phyloP scores from a whole-genome alignment of 345 rosid species.

The Combretum micranthum region DNA sequence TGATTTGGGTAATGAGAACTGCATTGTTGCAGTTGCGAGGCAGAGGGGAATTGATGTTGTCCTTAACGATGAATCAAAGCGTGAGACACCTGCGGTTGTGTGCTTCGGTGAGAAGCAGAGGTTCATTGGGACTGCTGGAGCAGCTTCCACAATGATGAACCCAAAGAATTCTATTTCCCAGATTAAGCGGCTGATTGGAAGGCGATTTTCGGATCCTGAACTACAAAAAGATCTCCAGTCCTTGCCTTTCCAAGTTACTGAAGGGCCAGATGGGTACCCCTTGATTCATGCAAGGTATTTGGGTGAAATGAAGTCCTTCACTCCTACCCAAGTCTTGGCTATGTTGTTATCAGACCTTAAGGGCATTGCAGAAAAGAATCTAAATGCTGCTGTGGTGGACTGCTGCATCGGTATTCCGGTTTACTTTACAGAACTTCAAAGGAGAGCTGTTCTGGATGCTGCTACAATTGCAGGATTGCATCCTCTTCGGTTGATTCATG shows the following conservation, averaged over 20 bases:
- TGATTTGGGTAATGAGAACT: constrained; percentile 93
- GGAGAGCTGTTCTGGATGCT: constrained; percentile 93
- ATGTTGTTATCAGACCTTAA: constrained; percentile 85
- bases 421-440: constrained; percentile 83
- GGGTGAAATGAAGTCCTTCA: constrained; percentile 70
- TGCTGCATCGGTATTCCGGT: constrained; percentile 97
- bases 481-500: constrained; percentile 80
- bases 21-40: constrained; percentile 96
- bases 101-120: constrained; percentile 84
- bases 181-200: constrained; percentile 55
- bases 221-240: constrained; percentile 79
- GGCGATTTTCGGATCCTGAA: constrained; percentile 77
- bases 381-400: constrained; percentile 84
- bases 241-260: constrained; percentile 58
- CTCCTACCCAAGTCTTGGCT: constrained; percentile 89
- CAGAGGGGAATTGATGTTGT: constrained; percentile 99
- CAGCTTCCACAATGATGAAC: constrained; percentile 68
- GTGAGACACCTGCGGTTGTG: constrained; percentile 82
- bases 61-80: constrained; percentile 96
- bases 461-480: constrained; percentile 93
- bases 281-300: constrained; percentile 75
- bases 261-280: constrained; percentile 93
- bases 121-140: constrained; percentile 70
- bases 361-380: constrained; percentile 76
- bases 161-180: constrained; percentile 68